Base-by-base conservation (phyloP, 2,329 filamentous ascomycete genomes). In the Ustulina deusta region DNA sequence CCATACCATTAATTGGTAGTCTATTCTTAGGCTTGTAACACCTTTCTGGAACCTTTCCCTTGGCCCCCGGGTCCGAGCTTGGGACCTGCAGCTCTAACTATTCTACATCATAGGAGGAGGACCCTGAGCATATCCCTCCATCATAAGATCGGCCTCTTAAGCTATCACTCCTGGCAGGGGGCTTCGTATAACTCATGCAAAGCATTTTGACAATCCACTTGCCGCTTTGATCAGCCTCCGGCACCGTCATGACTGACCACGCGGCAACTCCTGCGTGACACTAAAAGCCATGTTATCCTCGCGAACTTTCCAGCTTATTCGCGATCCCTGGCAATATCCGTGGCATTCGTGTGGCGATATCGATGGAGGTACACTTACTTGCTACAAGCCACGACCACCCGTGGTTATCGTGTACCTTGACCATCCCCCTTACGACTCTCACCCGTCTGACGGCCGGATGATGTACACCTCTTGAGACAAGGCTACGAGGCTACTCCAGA, bases 101-200 rank as follows among this genome's bases (percentile, higher is more conserved):
- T 42, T 49, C 17, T 55, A 38, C 34, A 42, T 29, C n/a, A 58
- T 61, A 57, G 48, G 48, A 55, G 13, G 34, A 56, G 13, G 48
- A 62, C 62, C 57, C 52, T 61, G 52, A 65, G 17, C 44, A 40
- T 29, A 29, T 25, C 36, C 42, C 42, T 49, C 34, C 25, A 38
- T 51, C 17, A 67, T 67, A 67, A 64, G 65, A 67, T 64, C 65
- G 58, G 36, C 62, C 57, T 34, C 25, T 42, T 61, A 61, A 52
- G 44, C 15, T 25, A 13, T 59, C 48, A 58, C 57, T 62, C 38
- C 44, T 48, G 22, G 52, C 59, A 62, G 58, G 40, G 56, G 38
- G 32, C 27, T 52, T 55, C 48, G 29, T 63, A 22, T 67, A 32
- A 46, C 46, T 44, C 57, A 59, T 59, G 66, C 54, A 62, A 36